phyloP scores from a whole-genome alignment of 495 filamentous ascomycete species.

The Xylaria cubensis region DNA sequence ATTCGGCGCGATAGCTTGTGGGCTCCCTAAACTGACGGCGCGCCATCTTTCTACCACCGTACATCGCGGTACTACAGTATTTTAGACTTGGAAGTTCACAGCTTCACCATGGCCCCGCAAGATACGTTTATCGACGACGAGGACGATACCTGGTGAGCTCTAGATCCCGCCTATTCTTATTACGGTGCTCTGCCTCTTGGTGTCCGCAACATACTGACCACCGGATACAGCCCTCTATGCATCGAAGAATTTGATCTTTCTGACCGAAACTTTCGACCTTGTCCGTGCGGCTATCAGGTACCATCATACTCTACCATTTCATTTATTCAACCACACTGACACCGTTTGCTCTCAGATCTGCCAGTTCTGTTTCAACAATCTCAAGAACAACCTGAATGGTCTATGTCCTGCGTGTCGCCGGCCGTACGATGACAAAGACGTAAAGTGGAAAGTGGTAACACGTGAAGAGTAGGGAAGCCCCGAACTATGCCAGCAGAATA shows the following conservation, averaged over 20 bases:
- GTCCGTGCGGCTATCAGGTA: conserved; percentile 98
- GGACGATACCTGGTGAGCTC: conserved; percentile 84
- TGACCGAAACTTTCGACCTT: conserved; percentile 96
- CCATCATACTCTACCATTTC: conserved; percentile 30
- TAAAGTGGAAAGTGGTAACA: conserved; percentile 92
- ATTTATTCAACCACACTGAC: conserved; percentile 30
- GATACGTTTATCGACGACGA: conserved; percentile 98
- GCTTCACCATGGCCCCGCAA: conserved; percentile 71
- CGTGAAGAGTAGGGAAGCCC: conserved; percentile 79
- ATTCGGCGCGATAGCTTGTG: background rate
- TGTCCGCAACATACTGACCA: conserved; percentile 28
- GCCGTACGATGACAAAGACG: conserved; percentile 93
- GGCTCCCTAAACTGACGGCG: background rate
- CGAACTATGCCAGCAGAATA: background rate
- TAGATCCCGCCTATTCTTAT: background rate
- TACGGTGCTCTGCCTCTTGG: background rate
- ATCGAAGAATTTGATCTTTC: conserved; percentile 98
- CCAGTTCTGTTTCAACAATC: conserved; percentile 99
- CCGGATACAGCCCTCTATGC: conserved; percentile 79
- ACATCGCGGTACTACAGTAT: conserved; percentile 14
- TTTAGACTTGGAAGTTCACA: conserved; percentile 23
- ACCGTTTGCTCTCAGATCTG: conserved; percentile 71
- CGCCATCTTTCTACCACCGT: conserved; percentile 19
- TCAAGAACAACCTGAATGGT: conserved; percentile 93
- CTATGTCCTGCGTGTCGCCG: conserved; percentile 95